These are phyloP conservation scores for Populus hybrid DNA, from an alignment of 441 rosid genomes.

Conservation along the genomic window DNA sequence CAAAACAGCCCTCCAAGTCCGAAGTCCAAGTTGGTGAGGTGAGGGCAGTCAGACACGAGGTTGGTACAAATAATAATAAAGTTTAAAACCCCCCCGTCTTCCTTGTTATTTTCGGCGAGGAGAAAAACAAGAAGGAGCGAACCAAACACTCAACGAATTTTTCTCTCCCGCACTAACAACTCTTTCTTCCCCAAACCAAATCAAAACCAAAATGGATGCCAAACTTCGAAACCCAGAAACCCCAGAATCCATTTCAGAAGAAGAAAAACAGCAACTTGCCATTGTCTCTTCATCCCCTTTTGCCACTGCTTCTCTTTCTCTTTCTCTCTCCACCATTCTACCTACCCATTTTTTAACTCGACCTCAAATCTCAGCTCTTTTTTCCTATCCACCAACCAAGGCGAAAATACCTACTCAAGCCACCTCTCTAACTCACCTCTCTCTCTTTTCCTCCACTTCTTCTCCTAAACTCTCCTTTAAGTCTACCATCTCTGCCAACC, in stretches of 20 bases:
- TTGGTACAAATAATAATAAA: neutral
- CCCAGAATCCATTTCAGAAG: conserved; percentile 41
- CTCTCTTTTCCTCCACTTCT: conserved; percentile 30
- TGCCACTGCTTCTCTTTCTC: conserved; percentile 54
- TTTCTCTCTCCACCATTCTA: conserved; percentile 40
- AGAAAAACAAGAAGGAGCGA: neutral
- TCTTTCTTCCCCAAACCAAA: neutral
- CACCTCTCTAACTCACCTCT: conserved; percentile 51
- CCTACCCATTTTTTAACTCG: conserved; percentile 48
- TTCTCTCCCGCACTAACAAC: conserved; percentile 1
- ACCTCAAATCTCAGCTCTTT: conserved; percentile 35
- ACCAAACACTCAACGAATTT: neutral
- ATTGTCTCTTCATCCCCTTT: conserved; percentile 48
- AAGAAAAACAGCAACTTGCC: conserved; percentile 26
- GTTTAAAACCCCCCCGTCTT: neutral
- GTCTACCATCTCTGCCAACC: conserved; percentile 69
- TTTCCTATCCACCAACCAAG: conserved; percentile 40
- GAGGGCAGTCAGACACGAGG: neutral
- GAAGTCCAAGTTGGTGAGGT: neutral
- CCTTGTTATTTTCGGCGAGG: too few species aligned
- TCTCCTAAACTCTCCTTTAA: conserved; percentile 57
- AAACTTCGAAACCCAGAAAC: conserved; percentile 22
- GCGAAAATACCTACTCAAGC: conserved; percentile 74
- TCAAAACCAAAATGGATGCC: conserved; percentile 38
- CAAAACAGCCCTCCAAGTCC: neutral